Conservation (phyloP, 2,329 filamentous ascomycete genomes). For the Lecanoromycetidae sp. region DNA sequence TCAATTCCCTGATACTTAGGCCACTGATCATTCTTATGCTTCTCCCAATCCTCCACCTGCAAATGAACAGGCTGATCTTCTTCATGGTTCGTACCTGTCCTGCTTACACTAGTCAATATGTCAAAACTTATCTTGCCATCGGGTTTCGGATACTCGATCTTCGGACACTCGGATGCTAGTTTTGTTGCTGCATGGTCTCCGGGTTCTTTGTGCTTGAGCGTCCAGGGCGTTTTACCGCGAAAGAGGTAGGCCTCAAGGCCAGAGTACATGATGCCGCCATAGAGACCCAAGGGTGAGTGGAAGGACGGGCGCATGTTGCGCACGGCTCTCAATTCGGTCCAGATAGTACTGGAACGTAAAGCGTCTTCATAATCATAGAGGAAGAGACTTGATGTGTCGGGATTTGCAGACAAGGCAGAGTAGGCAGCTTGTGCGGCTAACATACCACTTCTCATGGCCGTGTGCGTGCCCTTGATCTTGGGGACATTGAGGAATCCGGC, state of each 20-base stretch:
- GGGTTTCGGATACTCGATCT: conserved; percentile 95
- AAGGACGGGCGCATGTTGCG: conserved; percentile 97
- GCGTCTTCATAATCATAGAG: conserved; percentile 88
- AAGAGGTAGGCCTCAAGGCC: conserved; percentile 82
- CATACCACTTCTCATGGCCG: conserved; percentile 96
- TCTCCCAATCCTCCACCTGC: conserved; percentile 90
- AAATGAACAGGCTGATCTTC: conserved; percentile 96
- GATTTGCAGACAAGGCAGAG: conserved; percentile 51
- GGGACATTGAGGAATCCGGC: conserved; percentile 95
- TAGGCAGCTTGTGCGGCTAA: conserved; percentile 85
- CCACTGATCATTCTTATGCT: conserved; percentile 70
- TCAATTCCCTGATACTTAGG: conserved; percentile 85
- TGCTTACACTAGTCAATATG: conserved; percentile 85
- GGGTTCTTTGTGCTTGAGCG: conserved; percentile 66
- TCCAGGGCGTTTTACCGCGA: conserved; percentile 82
- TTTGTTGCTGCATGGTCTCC: conserved; percentile 67
- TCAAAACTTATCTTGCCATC: conserved; percentile 93
- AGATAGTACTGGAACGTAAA: conserved; percentile 74
- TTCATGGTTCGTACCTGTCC: conserved; percentile 95
- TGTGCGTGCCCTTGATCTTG: conserved; percentile 97
- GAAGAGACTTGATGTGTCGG: conserved; percentile 59
- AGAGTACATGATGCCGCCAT: conserved; percentile 84
- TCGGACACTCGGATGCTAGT: conserved; percentile 62
- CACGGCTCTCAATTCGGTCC: conserved; percentile 87
- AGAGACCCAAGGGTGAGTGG: conserved; percentile 73